These are phyloP conservation scores for Leptodermis oblonga DNA, from an alignment of 257 asterid species.

Conservation along the genomic window DNA sequence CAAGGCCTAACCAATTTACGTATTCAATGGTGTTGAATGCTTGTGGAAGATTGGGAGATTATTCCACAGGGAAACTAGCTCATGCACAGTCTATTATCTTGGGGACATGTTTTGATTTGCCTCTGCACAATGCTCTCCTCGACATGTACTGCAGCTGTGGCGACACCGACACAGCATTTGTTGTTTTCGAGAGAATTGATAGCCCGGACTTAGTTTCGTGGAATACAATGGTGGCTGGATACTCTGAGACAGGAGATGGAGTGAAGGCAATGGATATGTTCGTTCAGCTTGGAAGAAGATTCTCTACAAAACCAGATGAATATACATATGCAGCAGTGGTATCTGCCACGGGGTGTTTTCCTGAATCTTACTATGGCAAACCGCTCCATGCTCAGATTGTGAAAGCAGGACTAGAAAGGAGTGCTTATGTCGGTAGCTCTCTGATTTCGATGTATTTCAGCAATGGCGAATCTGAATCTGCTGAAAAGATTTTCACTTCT, in stretches of 20 bases:
- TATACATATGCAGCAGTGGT: slow-evolving; percentile 67
- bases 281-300: slow-evolving; percentile 29
- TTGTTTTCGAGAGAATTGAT: slow-evolving; percentile 43
- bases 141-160: slow-evolving; percentile 79
- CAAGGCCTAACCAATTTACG: slow-evolving; percentile 52
- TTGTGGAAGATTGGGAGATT: slow-evolving; percentile 52
- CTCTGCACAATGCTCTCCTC: slow-evolving; percentile 64
- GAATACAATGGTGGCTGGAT: slow-evolving; percentile 81
- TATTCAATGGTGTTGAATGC: slow-evolving; percentile 68
- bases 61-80: slow-evolving; percentile 37
- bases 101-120: slow-evolving; percentile 48
- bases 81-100: slow-evolving; percentile 59
- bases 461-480: slow-evolving; percentile 39
- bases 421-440: slow-evolving; percentile 49
- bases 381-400: slow-evolving; percentile 69
- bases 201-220: slow-evolving; percentile 77
- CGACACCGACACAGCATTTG: slow-evolving; percentile 36
- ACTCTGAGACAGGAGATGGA: slow-evolving; percentile 59
- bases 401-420: slow-evolving; percentile 50
- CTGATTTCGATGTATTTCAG: slow-evolving; percentile 68
- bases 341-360: slow-evolving; percentile 41
- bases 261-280: slow-evolving; percentile 52
- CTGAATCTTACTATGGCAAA: slow-evolving; percentile 50
- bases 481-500: slow-evolving; percentile 49
- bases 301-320: slow-evolving; percentile 50